Percentiles rank a stretch among this genome's conserved stretches.
Conservation (phyloP, 2,329 filamentous ascomycete species). For the Boeremia exigua region DNA sequence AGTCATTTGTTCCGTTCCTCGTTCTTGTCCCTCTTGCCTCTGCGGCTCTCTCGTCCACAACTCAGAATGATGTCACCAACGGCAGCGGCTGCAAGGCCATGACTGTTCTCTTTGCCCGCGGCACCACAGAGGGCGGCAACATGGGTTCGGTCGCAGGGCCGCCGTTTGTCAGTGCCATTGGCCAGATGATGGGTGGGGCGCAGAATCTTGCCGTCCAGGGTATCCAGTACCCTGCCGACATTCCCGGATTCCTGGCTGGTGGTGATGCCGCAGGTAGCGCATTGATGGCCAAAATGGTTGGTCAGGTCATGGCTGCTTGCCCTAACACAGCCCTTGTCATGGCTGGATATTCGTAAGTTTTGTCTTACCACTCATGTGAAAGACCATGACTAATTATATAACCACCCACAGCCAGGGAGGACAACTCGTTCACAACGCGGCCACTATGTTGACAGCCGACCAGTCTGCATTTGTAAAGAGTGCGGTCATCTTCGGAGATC, state of each 20-base stretch:
- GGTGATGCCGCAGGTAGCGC: constrained; percentile 54
- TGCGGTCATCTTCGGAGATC: constrained; percentile 49
- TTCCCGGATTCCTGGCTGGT: constrained; percentile 54
- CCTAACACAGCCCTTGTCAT: constrained; percentile 56
- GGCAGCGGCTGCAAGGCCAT: constrained; percentile 52
- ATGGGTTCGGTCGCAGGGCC: constrained; percentile 59
- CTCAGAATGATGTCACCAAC: constrained; percentile 37
- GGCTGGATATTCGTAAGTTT: constrained; percentile 56
- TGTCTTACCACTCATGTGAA: not conserved
- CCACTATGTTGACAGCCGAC: constrained; percentile 35
- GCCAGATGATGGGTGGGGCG: constrained; percentile 47
- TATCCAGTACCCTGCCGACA: constrained; percentile 59
- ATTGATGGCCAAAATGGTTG: constrained; percentile 52
- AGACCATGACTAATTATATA: not conserved
- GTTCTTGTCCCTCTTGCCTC: constrained; percentile 17
- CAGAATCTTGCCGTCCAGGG: constrained; percentile 60
- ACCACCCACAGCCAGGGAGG: constrained; percentile 43
- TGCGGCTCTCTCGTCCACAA: constrained; percentile 29
- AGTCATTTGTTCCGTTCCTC: constrained; percentile 19
- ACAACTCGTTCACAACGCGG: constrained; percentile 55
- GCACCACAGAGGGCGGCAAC: constrained; percentile 61
- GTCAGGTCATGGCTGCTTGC: constrained; percentile 51
- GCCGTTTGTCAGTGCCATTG: constrained; percentile 57
- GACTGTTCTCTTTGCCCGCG: constrained; percentile 64
- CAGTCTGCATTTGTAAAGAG: constrained; percentile 32